These are phyloP conservation scores for Paramecium primaurelia DNA, from an alignment of 73 alveolate species.

Conservation along the genomic window DNA sequence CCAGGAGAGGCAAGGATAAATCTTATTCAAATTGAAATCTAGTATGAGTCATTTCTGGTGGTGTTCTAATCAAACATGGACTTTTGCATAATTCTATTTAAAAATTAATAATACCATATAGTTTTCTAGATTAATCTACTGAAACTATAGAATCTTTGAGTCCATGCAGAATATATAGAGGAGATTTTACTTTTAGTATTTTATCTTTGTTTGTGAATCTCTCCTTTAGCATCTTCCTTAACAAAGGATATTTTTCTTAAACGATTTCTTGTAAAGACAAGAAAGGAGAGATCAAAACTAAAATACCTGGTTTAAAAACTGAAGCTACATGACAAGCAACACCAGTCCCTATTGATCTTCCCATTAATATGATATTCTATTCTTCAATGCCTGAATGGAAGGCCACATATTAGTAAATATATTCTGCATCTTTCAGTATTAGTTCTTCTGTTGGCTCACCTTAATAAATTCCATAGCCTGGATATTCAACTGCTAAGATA, in stretches of 20 bases:
- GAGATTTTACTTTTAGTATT: neutral
- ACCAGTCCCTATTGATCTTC: slow-evolving; percentile 63
- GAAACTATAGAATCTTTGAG: neutral
- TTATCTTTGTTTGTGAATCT: neutral
- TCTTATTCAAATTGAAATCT: slow-evolving; percentile 22
- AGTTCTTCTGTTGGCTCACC: slow-evolving; percentile 53
- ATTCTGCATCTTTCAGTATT: slow-evolving; percentile 30
- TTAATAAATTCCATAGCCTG: slow-evolving; percentile 59
- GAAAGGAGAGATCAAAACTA: slow-evolving; percentile 28
- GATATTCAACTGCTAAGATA: slow-evolving; percentile 55
- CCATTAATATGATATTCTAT: slow-evolving; percentile 37
- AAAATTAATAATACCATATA: neutral
- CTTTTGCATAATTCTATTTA: neutral
- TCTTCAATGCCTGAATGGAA: slow-evolving; percentile 38
- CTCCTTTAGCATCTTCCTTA: neutral
- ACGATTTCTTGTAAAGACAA: neutral
- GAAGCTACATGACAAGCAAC: slow-evolving; percentile 59
- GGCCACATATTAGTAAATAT: neutral
- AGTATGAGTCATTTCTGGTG: slow-evolving; percentile 31
- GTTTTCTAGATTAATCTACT: neutral
- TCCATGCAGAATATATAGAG: neutral
- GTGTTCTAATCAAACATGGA: neutral
- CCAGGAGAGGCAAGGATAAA: neutral
- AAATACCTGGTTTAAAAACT: neutral
- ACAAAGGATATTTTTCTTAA: neutral